phyloP scores from a whole-genome alignment of 371 early-diverging fungal genomes.

The Rhizopus delemar region DNA sequence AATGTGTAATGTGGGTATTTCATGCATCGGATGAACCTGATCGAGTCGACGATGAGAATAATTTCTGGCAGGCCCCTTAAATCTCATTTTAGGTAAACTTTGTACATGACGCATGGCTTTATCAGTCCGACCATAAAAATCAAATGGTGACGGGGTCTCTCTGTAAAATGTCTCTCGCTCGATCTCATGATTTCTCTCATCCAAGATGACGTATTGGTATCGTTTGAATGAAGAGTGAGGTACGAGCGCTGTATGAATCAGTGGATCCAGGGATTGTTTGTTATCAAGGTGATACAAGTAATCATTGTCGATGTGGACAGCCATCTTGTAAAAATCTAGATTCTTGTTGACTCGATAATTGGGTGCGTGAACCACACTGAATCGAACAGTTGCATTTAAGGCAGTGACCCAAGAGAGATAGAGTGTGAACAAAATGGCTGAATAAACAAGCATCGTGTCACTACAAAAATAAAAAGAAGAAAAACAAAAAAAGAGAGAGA shows the following conservation, averaged over 20 bases:
- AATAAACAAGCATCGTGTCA: background rate
- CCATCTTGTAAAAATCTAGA: slow-evolving; percentile 12
- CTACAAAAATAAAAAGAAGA: background rate
- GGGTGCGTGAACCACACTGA: slow-evolving; percentile 5
- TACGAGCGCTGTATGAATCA: slow-evolving; percentile 26
- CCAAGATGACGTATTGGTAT: slow-evolving; percentile 30
- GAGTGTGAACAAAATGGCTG: background rate
- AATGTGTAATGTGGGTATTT: slow-evolving; percentile 37
- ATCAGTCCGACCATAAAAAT: slow-evolving; percentile 23
- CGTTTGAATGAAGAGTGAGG: slow-evolving; percentile 4
- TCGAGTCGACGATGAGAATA: background rate
- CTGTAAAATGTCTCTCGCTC: slow-evolving; percentile 31
- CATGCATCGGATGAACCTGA: slow-evolving; percentile 22
- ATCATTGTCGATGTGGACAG: slow-evolving; percentile 19
- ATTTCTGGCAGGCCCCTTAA: background rate
- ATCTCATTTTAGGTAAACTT: background rate
- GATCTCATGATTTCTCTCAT: slow-evolving; percentile 10
- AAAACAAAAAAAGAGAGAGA: background rate
- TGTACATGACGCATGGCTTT: background rate
- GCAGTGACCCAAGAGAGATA: background rate
- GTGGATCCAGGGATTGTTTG: slow-evolving; percentile 13
- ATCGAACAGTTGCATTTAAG: background rate
- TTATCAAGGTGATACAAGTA: slow-evolving; percentile 12
- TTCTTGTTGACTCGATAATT: background rate
- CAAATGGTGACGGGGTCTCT: slow-evolving; percentile 11